A percentile compares a stretch with the other conserved stretches of the same genome.
Conservation (phyloP, 2,329 filamentous ascomycete species). For the Xylariaceae sp. region DNA sequence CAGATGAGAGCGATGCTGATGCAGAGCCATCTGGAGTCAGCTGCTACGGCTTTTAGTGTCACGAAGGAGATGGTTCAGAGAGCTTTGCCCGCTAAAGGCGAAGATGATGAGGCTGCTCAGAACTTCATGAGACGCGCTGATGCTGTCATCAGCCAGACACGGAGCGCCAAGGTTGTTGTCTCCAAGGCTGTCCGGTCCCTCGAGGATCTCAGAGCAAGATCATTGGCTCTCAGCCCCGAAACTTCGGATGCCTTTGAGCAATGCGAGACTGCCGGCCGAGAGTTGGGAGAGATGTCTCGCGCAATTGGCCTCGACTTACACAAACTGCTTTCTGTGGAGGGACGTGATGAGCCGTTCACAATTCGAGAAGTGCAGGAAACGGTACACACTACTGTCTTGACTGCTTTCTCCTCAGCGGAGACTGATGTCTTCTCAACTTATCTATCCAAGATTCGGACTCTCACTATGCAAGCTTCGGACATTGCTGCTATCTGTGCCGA, state of each 20-base stretch:
- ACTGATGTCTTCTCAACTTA: slow-evolving; percentile 67
- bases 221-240: slow-evolving; percentile 65
- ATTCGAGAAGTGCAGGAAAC: slow-evolving; percentile 60
- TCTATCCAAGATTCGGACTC: slow-evolving; percentile 57
- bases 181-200: slow-evolving; percentile 72
- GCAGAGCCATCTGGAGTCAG: slow-evolving; percentile 76
- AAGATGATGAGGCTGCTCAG: slow-evolving; percentile 62
- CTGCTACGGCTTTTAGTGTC: slow-evolving; percentile 41
- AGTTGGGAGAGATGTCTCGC: slow-evolving; percentile 61
- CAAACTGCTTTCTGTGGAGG: slow-evolving; percentile 64
- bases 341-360: slow-evolving; percentile 60
- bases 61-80: slow-evolving; percentile 62
- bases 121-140: slow-evolving; percentile 69
- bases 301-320: slow-evolving; percentile 63
- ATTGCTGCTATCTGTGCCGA: slow-evolving; percentile 66
- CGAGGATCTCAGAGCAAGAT: slow-evolving; percentile 70
- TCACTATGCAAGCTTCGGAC: slow-evolving; percentile 62
- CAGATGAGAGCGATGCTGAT: slow-evolving; percentile 72
- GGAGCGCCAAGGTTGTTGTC: slow-evolving; percentile 77
- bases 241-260: slow-evolving; percentile 64
- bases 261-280: slow-evolving; percentile 58
- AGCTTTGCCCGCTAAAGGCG: slow-evolving; percentile 50
- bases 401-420: slow-evolving; percentile 51
- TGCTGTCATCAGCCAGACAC: slow-evolving; percentile 64
- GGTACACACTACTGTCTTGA: slow-evolving; percentile 53